Evolutionary conservation across 176 grass and related monocot species (phyloP).

Genomic region (Eremochloa ophiuroides): DNA sequence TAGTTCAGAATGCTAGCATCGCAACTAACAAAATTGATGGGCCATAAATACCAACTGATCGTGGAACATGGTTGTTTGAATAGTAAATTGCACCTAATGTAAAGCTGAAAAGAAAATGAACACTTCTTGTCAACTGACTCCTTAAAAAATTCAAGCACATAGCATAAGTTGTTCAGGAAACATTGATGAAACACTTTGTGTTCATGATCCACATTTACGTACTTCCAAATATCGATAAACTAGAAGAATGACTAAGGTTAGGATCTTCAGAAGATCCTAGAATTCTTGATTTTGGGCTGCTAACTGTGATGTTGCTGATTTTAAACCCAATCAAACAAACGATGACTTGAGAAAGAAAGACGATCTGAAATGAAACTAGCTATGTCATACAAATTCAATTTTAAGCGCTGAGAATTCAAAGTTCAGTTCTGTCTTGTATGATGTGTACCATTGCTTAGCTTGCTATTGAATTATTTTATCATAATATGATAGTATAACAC

Average conservation of each 20-base stretch:
- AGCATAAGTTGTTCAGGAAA: background rate
- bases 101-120: background rate
- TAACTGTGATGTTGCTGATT: background rate
- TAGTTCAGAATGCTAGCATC: background rate
- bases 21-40: slow-evolving; percentile 20
- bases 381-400: background rate
- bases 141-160: background rate
- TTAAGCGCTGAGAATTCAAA: background rate
- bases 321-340: background rate
- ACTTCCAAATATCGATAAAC: background rate
- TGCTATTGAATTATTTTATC: background rate
- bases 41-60: slow-evolving; percentile 17
- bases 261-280: background rate
- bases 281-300: slow-evolving; percentile 1
- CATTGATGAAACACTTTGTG: background rate
- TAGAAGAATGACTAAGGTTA: background rate
- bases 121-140: slow-evolving; percentile 3
- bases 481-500: background rate
- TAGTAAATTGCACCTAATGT: slow-evolving; percentile 13
- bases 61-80: slow-evolving; percentile 3
- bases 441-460: background rate
- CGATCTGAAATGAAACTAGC: background rate
- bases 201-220: background rate
- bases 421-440: background rate
- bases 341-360: background rate